Evolutionary conservation across 2,329 filamentous ascomycete genomes (phyloP).

Genomic region (Gyromitra esculenta): DNA sequence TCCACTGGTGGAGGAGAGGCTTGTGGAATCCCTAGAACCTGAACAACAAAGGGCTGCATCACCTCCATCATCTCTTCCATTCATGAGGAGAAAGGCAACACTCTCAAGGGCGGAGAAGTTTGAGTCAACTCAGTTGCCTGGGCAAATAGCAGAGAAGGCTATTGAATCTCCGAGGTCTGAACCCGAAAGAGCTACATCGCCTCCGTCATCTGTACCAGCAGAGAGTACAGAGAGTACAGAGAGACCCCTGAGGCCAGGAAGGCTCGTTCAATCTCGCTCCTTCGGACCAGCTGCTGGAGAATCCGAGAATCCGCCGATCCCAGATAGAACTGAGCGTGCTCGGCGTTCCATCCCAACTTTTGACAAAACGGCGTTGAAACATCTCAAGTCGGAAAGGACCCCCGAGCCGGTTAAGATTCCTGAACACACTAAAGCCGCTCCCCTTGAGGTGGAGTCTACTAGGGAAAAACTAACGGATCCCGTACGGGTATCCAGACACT

Average conservation of each 20-base stretch:
- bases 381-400: conserved; percentile 24
- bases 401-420: conserved; percentile 46
- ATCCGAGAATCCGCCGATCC: neutral
- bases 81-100: conserved; percentile 25
- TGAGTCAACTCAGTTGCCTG: neutral
- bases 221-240: conserved; percentile 30
- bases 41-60: conserved; percentile 4
- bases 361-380: conserved; percentile 20
- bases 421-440: conserved; percentile 35
- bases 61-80: conserved; percentile 16
- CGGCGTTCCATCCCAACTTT: conserved; percentile 41
- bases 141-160: neutral
- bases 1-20: neutral
- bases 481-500: conserved; percentile 20
- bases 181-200: conserved; percentile 1
- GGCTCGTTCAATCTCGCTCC: conserved; percentile 20
- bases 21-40: neutral
- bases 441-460: conserved; percentile 21
- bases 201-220: conserved; percentile 16
- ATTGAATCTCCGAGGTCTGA: neutral
- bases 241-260: conserved; percentile 16
- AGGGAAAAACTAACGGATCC: conserved; percentile 23
- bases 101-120: neutral
- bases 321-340: conserved; percentile 15
- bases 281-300: conserved; percentile 26